Base-by-base conservation (phyloP, 306 rosid genomes). In the Myrica gale region DNA sequence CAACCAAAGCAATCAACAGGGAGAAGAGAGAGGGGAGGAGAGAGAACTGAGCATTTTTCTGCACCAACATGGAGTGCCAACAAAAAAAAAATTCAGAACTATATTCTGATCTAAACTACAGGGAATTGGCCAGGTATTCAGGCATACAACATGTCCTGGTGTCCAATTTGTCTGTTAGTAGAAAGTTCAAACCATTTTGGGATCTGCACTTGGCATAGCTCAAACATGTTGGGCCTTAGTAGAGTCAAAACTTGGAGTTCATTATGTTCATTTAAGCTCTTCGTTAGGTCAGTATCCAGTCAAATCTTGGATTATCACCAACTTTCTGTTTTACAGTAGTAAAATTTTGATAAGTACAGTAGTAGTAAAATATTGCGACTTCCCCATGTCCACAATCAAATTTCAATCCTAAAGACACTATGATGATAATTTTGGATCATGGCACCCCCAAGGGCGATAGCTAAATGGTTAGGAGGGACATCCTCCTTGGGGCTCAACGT, bases 241-340 rank as follows among this genome's bases (percentile, higher is more conserved):
- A 23, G 1, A 65, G 48, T 41, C 69, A 65, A 65, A 63, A 43
- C 48, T 39, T 65, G 26, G 47, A 39, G 65, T 57, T 63, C 47
- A 37, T 63, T 63, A 7, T 6, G 43, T 17, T 63, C 20, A 32
- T 16, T 26, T 63, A 63, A 3, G 7, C 41, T 63, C 47, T 63
- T 63, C 41, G 21, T 39, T 12, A 23, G 69, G 20, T 39, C 46
- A 39, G 12, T 4, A 37, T 11, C 17, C 69, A 6, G 46, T 37
- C 69, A 39, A 63, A 39, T 37, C 69, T 15, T 16, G 10, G 69
- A 37, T 11, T 16, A 41, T 39, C 69, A 37, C 15, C 65, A 10
- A 57, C 47, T 63, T 63, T 37, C 69, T 13, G 21, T 63, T 15
- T 63, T 46, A 63, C 39, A 63, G 69, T 39, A 63, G 47, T 63